A percentile compares a stretch with the other conserved stretches of the same genome.
These are phyloP conservation scores for Globisporangium iwayamae DNA, from an alignment of 352 stramenopile species.

Conservation along the genomic window DNA sequence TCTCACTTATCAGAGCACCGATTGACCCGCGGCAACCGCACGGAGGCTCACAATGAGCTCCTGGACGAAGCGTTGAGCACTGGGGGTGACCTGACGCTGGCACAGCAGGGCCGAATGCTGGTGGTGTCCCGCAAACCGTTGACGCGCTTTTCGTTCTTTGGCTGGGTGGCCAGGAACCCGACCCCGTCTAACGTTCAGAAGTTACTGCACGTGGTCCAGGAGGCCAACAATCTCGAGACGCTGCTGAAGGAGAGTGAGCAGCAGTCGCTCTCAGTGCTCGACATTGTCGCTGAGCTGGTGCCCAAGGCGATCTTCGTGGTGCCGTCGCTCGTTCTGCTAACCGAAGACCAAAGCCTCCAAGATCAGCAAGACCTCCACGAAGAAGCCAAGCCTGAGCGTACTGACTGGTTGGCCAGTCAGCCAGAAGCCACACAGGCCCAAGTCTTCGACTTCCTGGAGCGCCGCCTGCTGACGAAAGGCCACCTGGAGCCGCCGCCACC, in stretches of 20 bases:
- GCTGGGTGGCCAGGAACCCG: slow-evolving; percentile 13
- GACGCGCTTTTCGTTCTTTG: slow-evolving; percentile 16
- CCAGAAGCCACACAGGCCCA: not conserved
- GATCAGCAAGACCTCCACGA: not conserved
- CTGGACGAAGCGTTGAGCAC: slow-evolving; percentile 16
- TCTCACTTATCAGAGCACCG: not conserved
- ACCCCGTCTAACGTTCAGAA: not conserved
- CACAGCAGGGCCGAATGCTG: slow-evolving; percentile 5
- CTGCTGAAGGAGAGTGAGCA: not conserved
- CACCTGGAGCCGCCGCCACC: slow-evolving; percentile 2
- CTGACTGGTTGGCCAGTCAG: slow-evolving; percentile 10
- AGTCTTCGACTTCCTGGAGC: slow-evolving; percentile 17
- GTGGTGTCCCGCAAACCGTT: slow-evolving; percentile 11
- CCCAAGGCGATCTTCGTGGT: slow-evolving; percentile 14
- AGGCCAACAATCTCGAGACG: slow-evolving; percentile 14
- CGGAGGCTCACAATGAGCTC: slow-evolving; percentile 8
- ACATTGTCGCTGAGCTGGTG: not conserved
- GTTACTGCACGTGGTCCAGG: slow-evolving; percentile 14
- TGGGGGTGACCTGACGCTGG: slow-evolving; percentile 4
- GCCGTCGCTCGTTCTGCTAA: slow-evolving; percentile 14
- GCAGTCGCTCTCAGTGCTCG: not conserved
- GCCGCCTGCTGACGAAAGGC: not conserved
- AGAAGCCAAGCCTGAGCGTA: too few species aligned
- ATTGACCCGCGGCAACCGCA: not conserved
- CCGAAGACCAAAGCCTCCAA: not conserved